A percentile compares a stretch with the other conserved stretches of the same genome.
Evolutionary conservation across 129 eudicot genomes (phyloP).

Genomic region (Silybum marianum): DNA sequence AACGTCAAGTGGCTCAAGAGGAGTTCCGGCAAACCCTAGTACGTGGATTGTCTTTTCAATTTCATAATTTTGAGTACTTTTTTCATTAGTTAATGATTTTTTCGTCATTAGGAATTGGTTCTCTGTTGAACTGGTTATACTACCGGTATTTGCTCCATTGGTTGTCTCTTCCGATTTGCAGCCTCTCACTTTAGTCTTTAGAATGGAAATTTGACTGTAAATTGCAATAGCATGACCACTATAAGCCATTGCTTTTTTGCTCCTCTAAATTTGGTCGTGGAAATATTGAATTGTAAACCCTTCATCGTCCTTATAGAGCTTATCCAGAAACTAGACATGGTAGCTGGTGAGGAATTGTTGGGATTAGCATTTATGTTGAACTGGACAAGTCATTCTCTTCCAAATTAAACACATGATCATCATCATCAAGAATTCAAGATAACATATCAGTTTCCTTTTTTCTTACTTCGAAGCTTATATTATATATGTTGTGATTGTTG

Average conservation of each 20-base stretch:
- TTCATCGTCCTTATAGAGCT: not conserved
- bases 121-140: not conserved
- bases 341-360: not conserved
- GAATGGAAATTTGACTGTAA: not conserved
- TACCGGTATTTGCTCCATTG: not conserved
- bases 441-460: not conserved
- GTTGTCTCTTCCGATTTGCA: not conserved
- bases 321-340: not conserved
- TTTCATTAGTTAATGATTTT: not conserved
- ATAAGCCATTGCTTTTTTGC: not conserved
- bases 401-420: not conserved
- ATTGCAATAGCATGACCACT: not conserved
- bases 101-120: no score
- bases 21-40: slow-evolving; percentile 29
- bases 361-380: not conserved
- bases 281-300: not conserved
- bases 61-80: no score
- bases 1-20: slow-evolving; percentile 54
- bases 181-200: not conserved
- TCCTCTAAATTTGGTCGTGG: not conserved
- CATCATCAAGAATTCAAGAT: not conserved
- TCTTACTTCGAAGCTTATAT: not conserved
- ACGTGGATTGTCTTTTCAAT: no score
- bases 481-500: not conserved
- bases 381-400: not conserved